phyloP scores from a whole-genome alignment of 805 yeast species.

The Tanozyma kutaoensis region DNA sequence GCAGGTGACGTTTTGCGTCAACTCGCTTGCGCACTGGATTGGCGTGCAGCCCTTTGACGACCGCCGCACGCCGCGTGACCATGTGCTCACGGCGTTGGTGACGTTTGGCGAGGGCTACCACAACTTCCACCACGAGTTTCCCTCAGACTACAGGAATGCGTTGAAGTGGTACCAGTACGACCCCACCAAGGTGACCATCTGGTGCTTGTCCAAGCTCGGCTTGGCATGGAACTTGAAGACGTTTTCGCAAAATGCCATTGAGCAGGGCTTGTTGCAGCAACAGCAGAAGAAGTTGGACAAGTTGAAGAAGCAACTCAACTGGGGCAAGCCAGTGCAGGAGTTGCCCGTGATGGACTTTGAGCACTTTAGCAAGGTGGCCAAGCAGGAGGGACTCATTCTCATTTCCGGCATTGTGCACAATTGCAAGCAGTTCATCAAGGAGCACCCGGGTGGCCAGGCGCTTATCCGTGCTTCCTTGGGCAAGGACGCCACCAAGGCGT shows the following conservation, averaged over 20 bases:
- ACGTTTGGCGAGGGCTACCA: slow-evolving; percentile 88
- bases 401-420: slow-evolving; percentile 74
- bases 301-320: slow-evolving; percentile 46
- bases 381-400: slow-evolving; percentile 47
- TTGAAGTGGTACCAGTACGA: slow-evolving; percentile 81
- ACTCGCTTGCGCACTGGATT: slow-evolving; percentile 78
- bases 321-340: slow-evolving; percentile 59
- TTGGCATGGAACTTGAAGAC: slow-evolving; percentile 62
- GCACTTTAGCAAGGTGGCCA: slow-evolving; percentile 40
- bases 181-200: slow-evolving; percentile 62
- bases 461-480: slow-evolving; percentile 59
- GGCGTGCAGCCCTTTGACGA: slow-evolving; percentile 82
- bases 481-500: slow-evolving; percentile 74
- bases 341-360: slow-evolving; percentile 67
- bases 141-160: slow-evolving; percentile 80
- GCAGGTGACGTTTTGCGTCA: slow-evolving; percentile 80
- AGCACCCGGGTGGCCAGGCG: slow-evolving; percentile 81
- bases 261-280: slow-evolving; percentile 73
- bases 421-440: slow-evolving; percentile 51
- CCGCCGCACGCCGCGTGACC: slow-evolving; percentile 79
- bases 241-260: slow-evolving; percentile 68
- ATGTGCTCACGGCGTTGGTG: slow-evolving; percentile 64
- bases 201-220: slow-evolving; percentile 47
- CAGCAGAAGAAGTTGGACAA: slow-evolving; percentile 68
- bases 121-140: slow-evolving; percentile 85